Percentiles rank a stretch among this genome's conserved stretches.
Evolutionary conservation across 2,329 filamentous ascomycete genomes (phyloP).

Genomic region (Lasiodiplodia theobromae): DNA sequence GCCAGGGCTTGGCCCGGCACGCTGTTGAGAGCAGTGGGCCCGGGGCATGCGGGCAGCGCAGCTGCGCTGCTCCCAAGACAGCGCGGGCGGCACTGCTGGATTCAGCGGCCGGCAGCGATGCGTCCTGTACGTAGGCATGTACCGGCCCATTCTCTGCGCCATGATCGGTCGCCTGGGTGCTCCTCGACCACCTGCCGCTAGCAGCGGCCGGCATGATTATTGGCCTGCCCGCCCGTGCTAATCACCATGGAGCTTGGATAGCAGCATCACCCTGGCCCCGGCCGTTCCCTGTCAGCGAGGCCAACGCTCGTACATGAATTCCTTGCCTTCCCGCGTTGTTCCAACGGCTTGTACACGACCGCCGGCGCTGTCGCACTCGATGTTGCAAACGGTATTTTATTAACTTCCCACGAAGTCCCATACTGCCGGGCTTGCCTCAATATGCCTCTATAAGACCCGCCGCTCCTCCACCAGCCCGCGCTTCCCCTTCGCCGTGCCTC

Average conservation of each 20-base stretch:
- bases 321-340: slow-evolving; percentile 46
- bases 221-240: slow-evolving; percentile 34
- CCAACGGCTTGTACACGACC: slow-evolving; percentile 41
- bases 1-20: slow-evolving; percentile 23
- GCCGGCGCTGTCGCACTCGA: slow-evolving; percentile 43
- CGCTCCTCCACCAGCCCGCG: slow-evolving; percentile 27
- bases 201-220: slow-evolving; percentile 32
- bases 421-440: slow-evolving; percentile 36
- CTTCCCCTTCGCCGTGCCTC: slow-evolving; percentile 25
- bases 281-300: slow-evolving; percentile 30
- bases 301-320: slow-evolving; percentile 42
- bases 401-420: slow-evolving; percentile 46
- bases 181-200: slow-evolving; percentile 26
- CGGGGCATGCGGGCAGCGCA: slow-evolving; percentile 11
- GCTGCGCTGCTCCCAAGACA: slow-evolving; percentile 13
- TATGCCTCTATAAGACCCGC: slow-evolving; percentile 48
- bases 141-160: slow-evolving; percentile 27
- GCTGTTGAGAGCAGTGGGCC: slow-evolving; percentile 17
- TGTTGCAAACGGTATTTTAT: slow-evolving; percentile 51
- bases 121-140: slow-evolving; percentile 24
- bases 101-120: slow-evolving; percentile 21
- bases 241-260: slow-evolving; percentile 27
- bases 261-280: slow-evolving; percentile 26
- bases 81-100: slow-evolving; percentile 24
- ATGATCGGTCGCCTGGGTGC: slow-evolving; percentile 31